Conservation (phyloP, 2,329 filamentous ascomycete genomes). For the Alternaria triticina region DNA sequence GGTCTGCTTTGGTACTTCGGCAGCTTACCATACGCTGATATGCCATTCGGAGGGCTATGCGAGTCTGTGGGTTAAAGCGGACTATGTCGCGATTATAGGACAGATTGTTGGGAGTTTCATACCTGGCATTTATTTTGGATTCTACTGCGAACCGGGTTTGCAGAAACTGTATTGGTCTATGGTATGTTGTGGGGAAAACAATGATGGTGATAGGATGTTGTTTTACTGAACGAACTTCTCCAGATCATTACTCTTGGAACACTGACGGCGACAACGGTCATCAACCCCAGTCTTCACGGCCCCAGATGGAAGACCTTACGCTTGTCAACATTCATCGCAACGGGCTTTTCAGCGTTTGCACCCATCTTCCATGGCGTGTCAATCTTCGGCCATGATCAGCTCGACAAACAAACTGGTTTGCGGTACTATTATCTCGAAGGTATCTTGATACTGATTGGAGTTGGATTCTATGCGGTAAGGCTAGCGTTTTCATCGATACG, state of each 20-base stretch:
- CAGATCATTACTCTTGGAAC: conserved; percentile 54
- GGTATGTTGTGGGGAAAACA: conserved; percentile 22
- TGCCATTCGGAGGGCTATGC: conserved; percentile 81
- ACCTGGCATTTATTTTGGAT: conserved; percentile 71
- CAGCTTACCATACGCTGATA: conserved; percentile 78
- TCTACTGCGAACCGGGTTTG: conserved; percentile 47
- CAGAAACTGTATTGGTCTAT: conserved; percentile 50
- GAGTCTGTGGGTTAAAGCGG: conserved; percentile 83
- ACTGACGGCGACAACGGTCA: conserved; percentile 76
- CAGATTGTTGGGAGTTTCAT: conserved; percentile 89
- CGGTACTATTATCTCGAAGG: conserved; percentile 5
- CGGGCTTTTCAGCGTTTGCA: conserved; percentile 83
- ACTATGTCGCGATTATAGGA: conserved; percentile 89
- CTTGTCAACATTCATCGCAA: conserved; percentile 82
- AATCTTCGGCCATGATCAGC: conserved; percentile 67
- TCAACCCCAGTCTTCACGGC: conserved; percentile 81
- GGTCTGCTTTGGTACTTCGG: conserved; percentile 50
- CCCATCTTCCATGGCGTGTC: conserved; percentile 75
- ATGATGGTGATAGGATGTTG: no score
- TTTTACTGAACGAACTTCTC: neutral
- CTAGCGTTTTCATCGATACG: conserved; percentile 69
- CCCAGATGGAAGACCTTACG: conserved; percentile 83
- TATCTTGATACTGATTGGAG: conserved; percentile 65
- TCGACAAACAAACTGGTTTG: conserved; percentile 67
- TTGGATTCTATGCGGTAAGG: conserved; percentile 77